Base-by-base conservation (phyloP, 1,284 basidiomycete species). In the Ganoderma multipileum region DNA sequence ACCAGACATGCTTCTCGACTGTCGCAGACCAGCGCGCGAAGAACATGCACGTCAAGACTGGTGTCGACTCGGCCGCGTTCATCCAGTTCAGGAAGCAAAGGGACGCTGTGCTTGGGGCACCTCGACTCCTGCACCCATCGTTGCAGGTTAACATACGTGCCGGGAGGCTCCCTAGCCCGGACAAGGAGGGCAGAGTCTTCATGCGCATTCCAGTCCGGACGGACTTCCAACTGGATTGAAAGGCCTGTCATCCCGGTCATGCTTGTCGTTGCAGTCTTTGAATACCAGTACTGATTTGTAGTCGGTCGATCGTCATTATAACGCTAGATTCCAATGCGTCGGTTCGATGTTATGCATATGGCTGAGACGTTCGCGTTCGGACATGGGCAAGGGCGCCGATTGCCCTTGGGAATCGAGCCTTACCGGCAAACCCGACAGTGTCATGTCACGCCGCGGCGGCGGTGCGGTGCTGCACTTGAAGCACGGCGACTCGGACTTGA, bases 111-210 rank as follows among this genome's bases (percentile, higher is more conserved):
- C 76, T 83, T 28, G 79, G 80, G 14, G 75, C 79, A 12, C 81
- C 82, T 5, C 73, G 75, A 36, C 76, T 83, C 3, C 74, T 84
- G 30, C 81, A 83, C 74, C 81, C 81, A 3, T 79, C 82, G 6
- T 75, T 83, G 44, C 81, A 83, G 65, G 82, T 81, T 28, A 83
- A 83, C 72, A 81, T 83, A 61, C 76, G 81, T 20, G 82, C 78
- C 26, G 82, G 83, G 42, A 79, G 75, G 58, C 76, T 81, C 26
- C 83, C 83, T 65, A 79, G 79, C 61, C 72, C 77, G 9, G 79
- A 80, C 54, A 78, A 68, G 28, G 69, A 76, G 57, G 78, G 78
- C 7, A 68, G 75, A 23, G 59, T 75, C 47, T 79, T 74, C 68
- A 72, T 79, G 61, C 77, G 74, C 68, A 76, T 75, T 30, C 78